These are phyloP conservation scores for Paraglomus brasilianum DNA, from an alignment of 192 early-diverging fungal species.

Conservation along the genomic window DNA sequence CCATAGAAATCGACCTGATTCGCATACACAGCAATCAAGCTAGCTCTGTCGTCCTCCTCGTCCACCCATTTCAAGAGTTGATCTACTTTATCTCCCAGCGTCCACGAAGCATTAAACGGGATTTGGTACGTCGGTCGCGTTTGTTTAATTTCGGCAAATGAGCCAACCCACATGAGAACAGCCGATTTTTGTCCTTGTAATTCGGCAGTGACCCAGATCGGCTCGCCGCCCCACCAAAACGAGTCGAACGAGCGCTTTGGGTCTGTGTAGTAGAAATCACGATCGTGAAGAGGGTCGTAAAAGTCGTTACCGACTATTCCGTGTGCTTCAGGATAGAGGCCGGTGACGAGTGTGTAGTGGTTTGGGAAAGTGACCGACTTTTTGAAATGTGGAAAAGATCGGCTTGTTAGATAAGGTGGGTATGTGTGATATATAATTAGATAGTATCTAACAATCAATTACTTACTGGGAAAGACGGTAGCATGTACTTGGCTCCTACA, in stretches of 20 bases:
- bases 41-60: slow-evolving; percentile 67
- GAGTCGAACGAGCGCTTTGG: slow-evolving; percentile 55
- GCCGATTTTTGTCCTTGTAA: slow-evolving; percentile 66
- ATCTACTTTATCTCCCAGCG: slow-evolving; percentile 56
- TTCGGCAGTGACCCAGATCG: slow-evolving; percentile 88
- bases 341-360: slow-evolving; percentile 88
- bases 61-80: slow-evolving; percentile 77
- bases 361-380: slow-evolving; percentile 86
- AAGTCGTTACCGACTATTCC: slow-evolving; percentile 89
- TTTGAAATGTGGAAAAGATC: neutral
- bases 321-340: slow-evolving; percentile 89
- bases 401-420: neutral
- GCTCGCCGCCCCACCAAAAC: slow-evolving; percentile 90
- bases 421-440: neutral
- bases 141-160: slow-evolving; percentile 54
- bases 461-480: slow-evolving; percentile 66
- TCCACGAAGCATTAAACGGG: slow-evolving; percentile 47
- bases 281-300: slow-evolving; percentile 68
- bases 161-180: slow-evolving; percentile 91
- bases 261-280: slow-evolving; percentile 78
- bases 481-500: slow-evolving; percentile 60
- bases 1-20: slow-evolving; percentile 79
- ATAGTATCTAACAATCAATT: too few species aligned
- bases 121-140: slow-evolving; percentile 64
- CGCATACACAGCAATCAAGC: slow-evolving; percentile 75